Evolutionary conservation across 2,329 filamentous ascomycete genomes (phyloP).

Genomic region (Fusarium longipes): DNA sequence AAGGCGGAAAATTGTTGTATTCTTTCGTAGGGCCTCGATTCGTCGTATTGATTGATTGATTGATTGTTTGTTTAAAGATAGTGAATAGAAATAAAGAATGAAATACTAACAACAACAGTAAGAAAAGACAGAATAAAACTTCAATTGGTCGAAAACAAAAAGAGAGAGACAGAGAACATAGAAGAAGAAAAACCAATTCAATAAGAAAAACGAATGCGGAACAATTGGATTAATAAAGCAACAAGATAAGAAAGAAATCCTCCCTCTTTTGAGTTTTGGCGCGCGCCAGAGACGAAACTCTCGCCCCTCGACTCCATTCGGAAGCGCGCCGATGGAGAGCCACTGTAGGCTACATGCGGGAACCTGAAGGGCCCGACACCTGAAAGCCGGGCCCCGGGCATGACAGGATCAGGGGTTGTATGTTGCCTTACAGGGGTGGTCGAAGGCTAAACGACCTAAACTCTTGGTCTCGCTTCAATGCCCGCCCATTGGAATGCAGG

Average conservation of each 20-base stretch:
- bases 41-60: no score
- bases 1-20: background rate
- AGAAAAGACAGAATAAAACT: background rate
- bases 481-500: conserved; percentile 25
- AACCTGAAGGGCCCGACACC: conserved; percentile 8
- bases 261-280: conserved; percentile 22
- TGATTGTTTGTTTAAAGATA: conserved; percentile 1
- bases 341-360: background rate
- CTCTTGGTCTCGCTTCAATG: conserved; percentile 1
- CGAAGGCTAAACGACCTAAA: background rate
- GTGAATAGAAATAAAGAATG: conserved; percentile 15
- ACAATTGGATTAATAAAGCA: conserved; percentile 3
- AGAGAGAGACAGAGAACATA: background rate
- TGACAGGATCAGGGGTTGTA: background rate
- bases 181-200: background rate
- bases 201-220: background rate
- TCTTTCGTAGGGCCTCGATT: conserved; percentile 16
- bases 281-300: conserved; percentile 24
- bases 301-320: conserved; percentile 10
- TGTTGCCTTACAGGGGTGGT: background rate
- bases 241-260: background rate
- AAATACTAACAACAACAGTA: conserved; percentile 5
- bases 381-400: no score
- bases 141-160: background rate
- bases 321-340: conserved; percentile 5